Evolutionary conservation across 805 yeast genomes (phyloP), one percentile per base, ranked within the genome.

Genomic region (Saccharomyces eubayanus): DNA sequence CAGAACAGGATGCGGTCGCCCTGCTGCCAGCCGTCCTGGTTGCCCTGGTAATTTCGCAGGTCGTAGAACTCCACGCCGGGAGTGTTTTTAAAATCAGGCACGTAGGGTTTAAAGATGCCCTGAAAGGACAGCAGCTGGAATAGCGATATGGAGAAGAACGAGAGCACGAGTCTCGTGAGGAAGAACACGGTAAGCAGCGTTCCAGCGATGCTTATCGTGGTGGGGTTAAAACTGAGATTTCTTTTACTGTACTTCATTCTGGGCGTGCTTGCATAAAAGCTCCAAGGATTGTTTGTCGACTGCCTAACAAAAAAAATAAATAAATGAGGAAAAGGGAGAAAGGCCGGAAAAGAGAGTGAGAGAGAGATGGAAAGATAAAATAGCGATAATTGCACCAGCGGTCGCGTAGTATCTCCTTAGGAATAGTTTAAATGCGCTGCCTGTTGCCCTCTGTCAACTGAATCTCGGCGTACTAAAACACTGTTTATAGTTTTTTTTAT

Each of bases 1-100:
- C 92, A 82, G 60, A 89, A 87, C 55, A 90, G 73, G 21, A 90
- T 85, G 49, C 96, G 76, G 66, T 91, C 96, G 12, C 79, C 81
- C 49, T 76, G 73, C 61, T 84, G 86, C 94, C 94, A 86, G 6
- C 97, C 97, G 51, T 82, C 78, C 6, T 77, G 77, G 12, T 84
- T 70, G 6, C 94, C 90, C 49, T 72, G 75, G 60, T 81, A 83
- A 56, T 85, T 78, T 20, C 74, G 77, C 62, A 91, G 73, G 66
- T 91, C 97, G 67, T 83, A 89, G 62, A 79, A 87, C 60, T 79
- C 83, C 10, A 88, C 89, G 46, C 58, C 64, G 8, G 74, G 73
- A 5, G 64, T 61, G 30, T 63, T 60, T 12, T 61, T 56, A 43
- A 74, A 67, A 51, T 69, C 65, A 6, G 78, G 78, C n/a, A 63